Percentiles rank a stretch among this genome's conserved stretches.
These are phyloP conservation scores for Cicer bijugum DNA, from an alignment of 306 rosid genomes.

Conservation along the genomic window DNA sequence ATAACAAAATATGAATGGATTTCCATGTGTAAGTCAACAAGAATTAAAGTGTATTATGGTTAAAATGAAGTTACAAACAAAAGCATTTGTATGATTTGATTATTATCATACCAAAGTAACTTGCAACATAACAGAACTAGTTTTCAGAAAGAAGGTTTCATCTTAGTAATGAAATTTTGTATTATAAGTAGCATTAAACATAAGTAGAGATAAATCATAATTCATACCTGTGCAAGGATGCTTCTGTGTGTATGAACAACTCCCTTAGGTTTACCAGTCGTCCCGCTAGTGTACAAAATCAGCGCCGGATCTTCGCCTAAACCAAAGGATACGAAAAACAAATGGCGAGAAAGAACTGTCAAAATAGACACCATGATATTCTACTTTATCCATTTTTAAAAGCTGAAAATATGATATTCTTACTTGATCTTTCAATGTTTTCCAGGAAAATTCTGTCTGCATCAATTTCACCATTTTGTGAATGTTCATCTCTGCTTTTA, in stretches of 20 bases:
- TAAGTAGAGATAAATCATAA: slow-evolving; percentile 23
- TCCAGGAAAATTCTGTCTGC: slow-evolving; percentile 51
- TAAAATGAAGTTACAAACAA: slow-evolving; percentile 22
- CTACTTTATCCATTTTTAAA: slow-evolving; percentile 30
- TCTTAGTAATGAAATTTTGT: slow-evolving; percentile 20
- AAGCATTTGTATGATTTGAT: slow-evolving; percentile 4
- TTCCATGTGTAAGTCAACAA: not conserved
- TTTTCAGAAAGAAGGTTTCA: slow-evolving; percentile 29
- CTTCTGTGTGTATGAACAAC: slow-evolving; percentile 94
- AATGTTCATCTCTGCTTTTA: slow-evolving; percentile 20
- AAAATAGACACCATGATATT: not conserved
- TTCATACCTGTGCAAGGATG: slow-evolving; percentile 76
- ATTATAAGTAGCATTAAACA: slow-evolving; percentile 21
- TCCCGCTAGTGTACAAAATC: slow-evolving; percentile 90
- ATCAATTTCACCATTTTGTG: slow-evolving; percentile 52
- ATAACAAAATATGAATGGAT: not conserved
- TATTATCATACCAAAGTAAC: slow-evolving; percentile 15
- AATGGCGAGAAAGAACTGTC: slow-evolving; percentile 35
- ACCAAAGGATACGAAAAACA: slow-evolving; percentile 46
- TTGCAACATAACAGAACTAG: slow-evolving; percentile 22
- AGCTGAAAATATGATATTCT: slow-evolving; percentile 40
- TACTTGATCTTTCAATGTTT: slow-evolving; percentile 55
- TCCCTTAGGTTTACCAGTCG: slow-evolving; percentile 98
- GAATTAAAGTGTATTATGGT: not conserved
- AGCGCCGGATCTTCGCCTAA: slow-evolving; percentile 92